Percentiles rank a stretch among this genome's conserved stretches.
These are phyloP conservation scores for Alternaria longipes DNA, from an alignment of 2,329 filamentous ascomycete species.

Conservation along the genomic window DNA sequence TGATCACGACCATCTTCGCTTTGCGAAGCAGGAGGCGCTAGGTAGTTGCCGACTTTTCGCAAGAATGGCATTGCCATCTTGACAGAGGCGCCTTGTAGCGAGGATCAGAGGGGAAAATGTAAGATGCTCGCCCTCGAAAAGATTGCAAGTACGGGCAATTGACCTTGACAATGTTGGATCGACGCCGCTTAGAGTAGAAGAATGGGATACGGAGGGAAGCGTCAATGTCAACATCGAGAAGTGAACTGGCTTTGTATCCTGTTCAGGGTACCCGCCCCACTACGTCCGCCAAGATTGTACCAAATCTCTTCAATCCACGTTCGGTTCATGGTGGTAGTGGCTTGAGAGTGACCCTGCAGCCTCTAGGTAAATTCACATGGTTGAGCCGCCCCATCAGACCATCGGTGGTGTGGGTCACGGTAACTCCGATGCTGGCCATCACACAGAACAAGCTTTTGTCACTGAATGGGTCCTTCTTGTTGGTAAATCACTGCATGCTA, in stretches of 20 bases:
- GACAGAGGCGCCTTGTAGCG: background rate
- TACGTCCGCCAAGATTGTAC: slow-evolving; percentile 29
- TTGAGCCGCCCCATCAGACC: slow-evolving; percentile 4
- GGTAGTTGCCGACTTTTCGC: slow-evolving; percentile 38
- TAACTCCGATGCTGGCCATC: slow-evolving; percentile 3
- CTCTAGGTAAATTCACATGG: slow-evolving; percentile 1
- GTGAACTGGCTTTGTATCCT: slow-evolving; percentile 28
- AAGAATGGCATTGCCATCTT: slow-evolving; percentile 28
- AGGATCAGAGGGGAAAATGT: background rate
- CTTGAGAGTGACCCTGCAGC: slow-evolving; percentile 6
- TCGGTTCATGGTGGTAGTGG: slow-evolving; percentile 9
- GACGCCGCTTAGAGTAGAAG: background rate
- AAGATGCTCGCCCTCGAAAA: slow-evolving; percentile 5
- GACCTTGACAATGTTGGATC: background rate
- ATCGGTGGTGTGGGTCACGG: background rate
- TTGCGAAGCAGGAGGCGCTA: slow-evolving; percentile 48
- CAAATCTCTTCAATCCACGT: slow-evolving; percentile 6
- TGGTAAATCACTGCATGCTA: background rate
- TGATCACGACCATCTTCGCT: slow-evolving; percentile 60
- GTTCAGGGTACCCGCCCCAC: slow-evolving; percentile 14
- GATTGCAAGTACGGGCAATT: background rate
- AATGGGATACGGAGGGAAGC: background rate
- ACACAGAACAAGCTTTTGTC: slow-evolving; percentile 15
- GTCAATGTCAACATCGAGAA: background rate
- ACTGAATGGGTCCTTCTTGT: slow-evolving; percentile 4